Conservation (phyloP, 805 yeast genomes). For the Blastobotrys mokoenaii region DNA sequence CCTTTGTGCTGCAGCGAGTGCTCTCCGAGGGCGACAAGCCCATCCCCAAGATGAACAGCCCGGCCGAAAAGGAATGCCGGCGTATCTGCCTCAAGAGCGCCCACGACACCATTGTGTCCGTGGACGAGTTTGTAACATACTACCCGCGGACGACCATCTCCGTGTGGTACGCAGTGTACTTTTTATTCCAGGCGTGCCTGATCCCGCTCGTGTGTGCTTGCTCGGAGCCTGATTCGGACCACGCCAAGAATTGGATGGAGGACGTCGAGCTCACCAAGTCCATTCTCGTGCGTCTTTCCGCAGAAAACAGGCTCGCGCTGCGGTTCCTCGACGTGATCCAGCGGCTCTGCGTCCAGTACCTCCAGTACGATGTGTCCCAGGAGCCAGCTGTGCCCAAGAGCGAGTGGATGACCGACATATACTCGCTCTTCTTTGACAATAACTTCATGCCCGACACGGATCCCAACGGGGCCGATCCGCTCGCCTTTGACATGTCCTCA, state of each 20-base stretch:
- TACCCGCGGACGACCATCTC: conserved; percentile 37
- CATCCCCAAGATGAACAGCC: conserved; percentile 7
- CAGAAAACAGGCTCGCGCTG: conserved; percentile 38
- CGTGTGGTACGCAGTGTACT: conserved; percentile 58
- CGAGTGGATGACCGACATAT: conserved; percentile 34
- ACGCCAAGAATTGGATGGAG: conserved; percentile 36
- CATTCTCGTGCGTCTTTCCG: conserved; percentile 31
- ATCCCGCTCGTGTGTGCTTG: conserved; percentile 49
- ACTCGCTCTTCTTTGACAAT: conserved; percentile 38
- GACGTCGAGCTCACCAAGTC: conserved; percentile 37
- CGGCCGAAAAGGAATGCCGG: conserved; percentile 41
- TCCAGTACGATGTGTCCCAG: conserved; percentile 9
- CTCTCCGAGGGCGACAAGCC: conserved; percentile 22
- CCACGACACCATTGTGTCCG: conserved; percentile 43
- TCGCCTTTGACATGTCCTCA: not conserved
- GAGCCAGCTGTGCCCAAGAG: conserved; percentile 18
- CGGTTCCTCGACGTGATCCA: conserved; percentile 41
- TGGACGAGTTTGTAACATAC: conserved; percentile 24
- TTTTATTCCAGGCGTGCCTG: conserved; percentile 53
- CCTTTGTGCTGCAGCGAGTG: conserved; percentile 48
- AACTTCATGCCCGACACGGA: not conserved
- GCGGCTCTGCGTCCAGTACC: conserved; percentile 26
- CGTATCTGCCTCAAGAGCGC: conserved; percentile 44
- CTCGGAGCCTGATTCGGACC: conserved; percentile 41
- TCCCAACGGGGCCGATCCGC: not conserved